Evolutionary conservation across 441 rosid genomes (phyloP).

Genomic region (Aquilaria agallochum): DNA sequence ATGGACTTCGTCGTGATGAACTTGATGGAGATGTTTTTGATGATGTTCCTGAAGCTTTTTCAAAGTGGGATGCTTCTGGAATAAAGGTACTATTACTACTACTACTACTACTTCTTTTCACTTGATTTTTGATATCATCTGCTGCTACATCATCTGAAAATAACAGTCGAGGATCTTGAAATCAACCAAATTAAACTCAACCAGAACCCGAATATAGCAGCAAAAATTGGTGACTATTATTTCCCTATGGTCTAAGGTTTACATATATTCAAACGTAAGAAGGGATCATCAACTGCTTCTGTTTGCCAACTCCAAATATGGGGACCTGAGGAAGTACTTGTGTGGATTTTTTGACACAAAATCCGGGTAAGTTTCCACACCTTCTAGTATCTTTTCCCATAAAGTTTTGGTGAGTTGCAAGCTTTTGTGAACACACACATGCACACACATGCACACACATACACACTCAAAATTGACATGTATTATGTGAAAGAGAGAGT

Average conservation of each 20-base stretch:
- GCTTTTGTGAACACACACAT: no score
- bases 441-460: no score
- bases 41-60: slow-evolving; percentile 22
- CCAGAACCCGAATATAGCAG: no score
- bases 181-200: no score
- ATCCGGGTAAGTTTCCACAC: slow-evolving; percentile 16
- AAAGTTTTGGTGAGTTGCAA: no score
- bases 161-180: background rate
- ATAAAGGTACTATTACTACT: slow-evolving; percentile 13
- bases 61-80: slow-evolving; percentile 23
- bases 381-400: background rate
- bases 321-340: slow-evolving; percentile 25
- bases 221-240: background rate
- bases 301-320: slow-evolving; percentile 23
- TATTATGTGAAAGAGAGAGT: no score
- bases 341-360: slow-evolving; percentile 27
- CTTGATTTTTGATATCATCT: background rate
- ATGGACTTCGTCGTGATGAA: slow-evolving; percentile 24
- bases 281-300: slow-evolving; percentile 25
- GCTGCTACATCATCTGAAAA: background rate
- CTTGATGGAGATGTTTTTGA: slow-evolving; percentile 19
- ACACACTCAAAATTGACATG: no score
- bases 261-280: slow-evolving; percentile 21
- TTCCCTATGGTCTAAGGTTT: slow-evolving; percentile 19
- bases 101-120: background rate